Evolutionary conservation across 352 stramenopile species (phyloP), one percentile per base, ranked within the genome.

Genomic region (Nothophytophthora sp.): DNA sequence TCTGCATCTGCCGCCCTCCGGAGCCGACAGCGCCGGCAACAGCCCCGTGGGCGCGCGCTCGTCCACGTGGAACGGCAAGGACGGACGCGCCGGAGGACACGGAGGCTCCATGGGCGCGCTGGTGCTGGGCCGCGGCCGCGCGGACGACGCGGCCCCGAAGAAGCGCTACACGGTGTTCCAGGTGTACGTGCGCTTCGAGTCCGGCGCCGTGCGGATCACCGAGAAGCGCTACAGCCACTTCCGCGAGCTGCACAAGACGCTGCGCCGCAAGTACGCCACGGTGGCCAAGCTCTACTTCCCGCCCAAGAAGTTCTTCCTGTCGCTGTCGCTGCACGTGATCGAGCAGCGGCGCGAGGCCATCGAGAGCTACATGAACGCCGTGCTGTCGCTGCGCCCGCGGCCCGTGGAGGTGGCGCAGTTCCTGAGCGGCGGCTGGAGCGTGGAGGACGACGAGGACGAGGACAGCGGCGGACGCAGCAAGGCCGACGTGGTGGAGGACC

Each of bases 151-250:
- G 4, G 49, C 70, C 56, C 56, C 62, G 41, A 72, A 70, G 33
- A 92, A 94, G 60, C 67, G 81, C 13, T 92, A 79, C 55, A 95
- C 84, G 5, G 71, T 88, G 28, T 95, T 92, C 46, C 70, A 86
- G 42, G 66, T 95, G 7, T 78, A 84, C 43, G 76, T 95, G 40
- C 73, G 90, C 51, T 89, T 84, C 68, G 72, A 85, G 38, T 91
- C 73, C 23, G 79, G 76, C 15, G 67, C 70, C 6, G 60, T 89
- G 25, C 76, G 65, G 34, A 68, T 79, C 44, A 62, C 76, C 9
- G 78, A 89, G 66, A 92, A 92, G 65, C 70, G 85, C 24, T 95
- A 93, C 59, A 88, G 71, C 41, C 74, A 95, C 50, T 95, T 95
- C 44, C 80, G 85, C 1, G 82, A 90, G 41, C 73, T 95, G 20